Conservation (phyloP, 2,329 filamentous ascomycete species). For the Calonectria naviculata region DNA sequence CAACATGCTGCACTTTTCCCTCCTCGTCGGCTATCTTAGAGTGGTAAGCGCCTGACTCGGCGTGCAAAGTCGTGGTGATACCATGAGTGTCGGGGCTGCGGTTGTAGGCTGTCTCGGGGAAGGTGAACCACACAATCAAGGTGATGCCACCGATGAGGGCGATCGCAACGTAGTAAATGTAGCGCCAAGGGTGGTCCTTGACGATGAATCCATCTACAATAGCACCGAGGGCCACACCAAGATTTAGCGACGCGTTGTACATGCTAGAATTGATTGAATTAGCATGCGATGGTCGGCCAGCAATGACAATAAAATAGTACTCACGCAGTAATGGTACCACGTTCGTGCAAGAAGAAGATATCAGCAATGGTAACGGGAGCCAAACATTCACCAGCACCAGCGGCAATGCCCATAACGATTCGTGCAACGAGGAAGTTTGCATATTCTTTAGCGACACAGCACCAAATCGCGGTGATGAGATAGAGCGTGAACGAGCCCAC, state of each 20-base stretch:
- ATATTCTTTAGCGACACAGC: slow-evolving; percentile 20
- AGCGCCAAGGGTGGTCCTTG: slow-evolving; percentile 57
- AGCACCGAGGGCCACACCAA: slow-evolving; percentile 52
- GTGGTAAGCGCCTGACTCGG: slow-evolving; percentile 18
- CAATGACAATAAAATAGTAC: slow-evolving; percentile 28
- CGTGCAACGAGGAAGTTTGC: slow-evolving; percentile 24
- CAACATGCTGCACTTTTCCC: slow-evolving; percentile 14
- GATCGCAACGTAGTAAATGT: slow-evolving; percentile 60
- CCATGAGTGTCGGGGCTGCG: slow-evolving; percentile 38
- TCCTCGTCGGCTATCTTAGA: slow-evolving; percentile 15
- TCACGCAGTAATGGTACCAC: slow-evolving; percentile 59
- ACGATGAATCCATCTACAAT: slow-evolving; percentile 57
- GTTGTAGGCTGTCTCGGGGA: slow-evolving; percentile 63
- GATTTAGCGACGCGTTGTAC: slow-evolving; percentile 51
- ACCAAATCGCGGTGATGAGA: slow-evolving; percentile 24
- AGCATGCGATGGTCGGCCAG: too few species aligned
- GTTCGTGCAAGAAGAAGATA: slow-evolving; percentile 65
- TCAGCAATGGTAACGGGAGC: slow-evolving; percentile 62
- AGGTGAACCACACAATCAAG: slow-evolving; percentile 59
- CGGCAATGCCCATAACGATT: slow-evolving; percentile 27
- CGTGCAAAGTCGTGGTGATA: slow-evolving; percentile 11
- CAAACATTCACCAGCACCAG: slow-evolving; percentile 34
- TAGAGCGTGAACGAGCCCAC: slow-evolving; percentile 23
- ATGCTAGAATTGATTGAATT: slow-evolving; percentile 22
- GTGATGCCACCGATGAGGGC: slow-evolving; percentile 57